Evolutionary conservation across 2,329 filamentous ascomycete species (phyloP), one percentile per base, ranked within the genome.

Genomic region (Cytospora piceicola): DNA sequence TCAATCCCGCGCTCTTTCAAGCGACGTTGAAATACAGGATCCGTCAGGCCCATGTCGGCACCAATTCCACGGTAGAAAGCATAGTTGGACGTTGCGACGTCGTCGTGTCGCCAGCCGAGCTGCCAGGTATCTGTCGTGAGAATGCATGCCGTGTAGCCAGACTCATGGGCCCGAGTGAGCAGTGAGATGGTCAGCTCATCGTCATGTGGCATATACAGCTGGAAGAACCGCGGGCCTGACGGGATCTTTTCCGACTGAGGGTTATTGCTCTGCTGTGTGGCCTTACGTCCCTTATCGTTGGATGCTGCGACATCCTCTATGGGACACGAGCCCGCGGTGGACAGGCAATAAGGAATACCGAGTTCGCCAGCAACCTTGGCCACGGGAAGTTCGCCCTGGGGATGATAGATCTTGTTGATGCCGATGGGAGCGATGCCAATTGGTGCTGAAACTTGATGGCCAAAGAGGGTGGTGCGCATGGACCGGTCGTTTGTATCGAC

Each of bases 361-460:
- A 89, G 75, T 69, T 88, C 84, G n/a, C 80, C 80, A 0, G 86
- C 86, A 0, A 86, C 85, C 64, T 81, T 82, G 12, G 87, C 85
- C 1, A 89, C 86, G 0, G 85, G 81, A 0, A 87, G 72, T 71
- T 90, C 88, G 49, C 83, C 87, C 0, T 76, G 72, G 0, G 81
- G 79, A 70, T 89, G 81, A 76, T 88, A 89, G 70, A 89, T 90
- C 68, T 84, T 83, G 77, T 90, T 88, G 70, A 90, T 88, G 5
- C 87, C 87, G 32, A 89, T 83, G 0, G 87, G 86, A 0, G 87
- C 84, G 71, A 90, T 87, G n/a, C 85, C 86, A 59, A 90, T 84
- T 0, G 87, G 87, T 0, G 85, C 86, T 2, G 81, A 78, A 17
- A 86, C 82, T 58, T 80, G 79, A 73, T 88, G 84, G 17, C 86